A percentile compares a stretch with the other conserved stretches of the same genome.
Evolutionary conservation across 371 early-diverging fungal species (phyloP).

Genomic region (Choanephora cucurbitarum): DNA sequence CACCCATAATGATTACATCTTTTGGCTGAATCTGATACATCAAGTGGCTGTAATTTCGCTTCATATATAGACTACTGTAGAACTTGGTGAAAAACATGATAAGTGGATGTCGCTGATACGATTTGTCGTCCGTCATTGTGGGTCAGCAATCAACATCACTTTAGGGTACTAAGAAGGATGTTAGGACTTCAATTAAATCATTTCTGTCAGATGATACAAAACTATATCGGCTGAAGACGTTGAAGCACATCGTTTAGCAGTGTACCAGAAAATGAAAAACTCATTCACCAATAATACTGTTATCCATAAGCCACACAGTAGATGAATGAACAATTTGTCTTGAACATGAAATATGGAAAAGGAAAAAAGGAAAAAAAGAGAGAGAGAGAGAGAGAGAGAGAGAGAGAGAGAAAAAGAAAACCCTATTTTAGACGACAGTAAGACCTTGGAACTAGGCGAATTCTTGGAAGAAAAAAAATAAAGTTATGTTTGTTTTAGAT

Average conservation of each 20-base stretch:
- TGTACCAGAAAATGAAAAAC: conserved; percentile 7
- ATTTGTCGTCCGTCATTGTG: conserved; percentile 91
- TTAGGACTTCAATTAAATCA: not conserved
- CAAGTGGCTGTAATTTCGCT: conserved; percentile 70
- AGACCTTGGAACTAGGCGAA: too few relatives aligned
- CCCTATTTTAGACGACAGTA: too few relatives aligned
- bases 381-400: too few relatives aligned
- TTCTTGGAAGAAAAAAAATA: too few relatives aligned
- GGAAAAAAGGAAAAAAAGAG: not conserved
- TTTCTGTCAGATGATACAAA: too few relatives aligned
- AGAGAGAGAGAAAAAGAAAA: too few relatives aligned
- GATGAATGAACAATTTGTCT: not conserved
- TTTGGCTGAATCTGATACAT: conserved; percentile 54
- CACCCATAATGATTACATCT: conserved; percentile 80
- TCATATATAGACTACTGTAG: conserved; percentile 84
- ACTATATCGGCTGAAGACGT: not conserved
- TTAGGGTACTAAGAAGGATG: not conserved
- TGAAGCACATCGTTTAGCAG: conserved; percentile 9
- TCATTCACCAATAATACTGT: conserved; percentile 14
- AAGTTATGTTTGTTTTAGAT: too few relatives aligned
- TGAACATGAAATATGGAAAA: not conserved
- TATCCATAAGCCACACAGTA: conserved; percentile 8
- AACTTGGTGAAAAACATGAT: conserved; percentile 65
- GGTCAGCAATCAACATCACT: conserved; percentile 76
- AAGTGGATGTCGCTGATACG: conserved; percentile 66